These are phyloP conservation scores for Chondrus crispus DNA, from an alignment of 23 red algal genomes.

Conservation along the genomic window DNA sequence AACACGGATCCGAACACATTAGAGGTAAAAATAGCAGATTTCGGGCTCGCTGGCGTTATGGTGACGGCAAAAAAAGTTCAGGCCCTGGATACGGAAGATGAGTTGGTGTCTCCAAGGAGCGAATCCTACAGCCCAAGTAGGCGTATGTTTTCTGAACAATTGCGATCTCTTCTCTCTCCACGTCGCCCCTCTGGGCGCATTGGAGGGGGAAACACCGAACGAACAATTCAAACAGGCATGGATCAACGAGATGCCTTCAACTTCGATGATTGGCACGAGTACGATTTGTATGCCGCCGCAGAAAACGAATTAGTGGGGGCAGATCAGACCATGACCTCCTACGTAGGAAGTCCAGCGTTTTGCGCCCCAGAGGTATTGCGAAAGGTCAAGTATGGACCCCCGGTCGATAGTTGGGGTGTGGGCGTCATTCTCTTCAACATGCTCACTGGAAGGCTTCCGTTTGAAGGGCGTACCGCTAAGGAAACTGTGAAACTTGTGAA, in stretches of 20 bases:
- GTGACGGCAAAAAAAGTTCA: background rate
- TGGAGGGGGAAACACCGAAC: background rate
- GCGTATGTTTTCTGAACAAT: background rate
- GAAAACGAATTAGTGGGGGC: background rate
- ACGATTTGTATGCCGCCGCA: background rate
- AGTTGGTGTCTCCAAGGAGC: background rate
- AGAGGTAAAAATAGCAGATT: constrained; percentile 80
- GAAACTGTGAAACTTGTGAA: background rate
- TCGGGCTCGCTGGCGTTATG: constrained; percentile 71
- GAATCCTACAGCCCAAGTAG: background rate
- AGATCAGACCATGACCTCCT: constrained; percentile 49
- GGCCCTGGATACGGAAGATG: background rate
- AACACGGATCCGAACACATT: constrained; percentile 61
- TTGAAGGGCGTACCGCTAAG: constrained; percentile 45
- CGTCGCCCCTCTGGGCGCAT: background rate
- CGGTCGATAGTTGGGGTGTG: constrained; percentile 80
- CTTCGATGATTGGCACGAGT: constrained; percentile 46
- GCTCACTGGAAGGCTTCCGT: constrained; percentile 68
- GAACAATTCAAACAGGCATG: too few relatives aligned
- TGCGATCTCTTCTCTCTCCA: background rate
- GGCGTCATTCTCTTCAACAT: constrained; percentile 78
- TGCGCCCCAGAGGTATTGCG: constrained; percentile 76
- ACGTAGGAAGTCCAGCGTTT: constrained; percentile 76
- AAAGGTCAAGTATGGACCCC: constrained; percentile 69
- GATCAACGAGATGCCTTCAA: too few relatives aligned